A percentile compares a stretch with the other conserved stretches of the same genome.
phyloP scores from a whole-genome alignment of 2,329 filamentous ascomycete genomes.

The Talaromyces sp. region DNA sequence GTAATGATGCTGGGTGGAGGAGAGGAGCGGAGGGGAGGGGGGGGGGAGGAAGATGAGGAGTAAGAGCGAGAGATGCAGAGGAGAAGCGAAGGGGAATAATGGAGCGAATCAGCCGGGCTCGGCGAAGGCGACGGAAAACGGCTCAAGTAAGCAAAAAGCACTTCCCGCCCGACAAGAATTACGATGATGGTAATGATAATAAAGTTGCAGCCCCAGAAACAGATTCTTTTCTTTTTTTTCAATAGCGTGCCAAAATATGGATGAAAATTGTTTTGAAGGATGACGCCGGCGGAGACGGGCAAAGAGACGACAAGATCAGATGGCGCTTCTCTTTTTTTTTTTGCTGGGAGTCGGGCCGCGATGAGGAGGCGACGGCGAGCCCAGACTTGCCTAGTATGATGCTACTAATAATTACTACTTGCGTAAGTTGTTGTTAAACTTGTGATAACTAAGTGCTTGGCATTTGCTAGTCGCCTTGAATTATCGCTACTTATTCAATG shows the following conservation, averaged over 20 bases:
- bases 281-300: neutral
- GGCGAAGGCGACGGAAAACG: slow-evolving; percentile 9
- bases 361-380: neutral
- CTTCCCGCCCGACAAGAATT: neutral
- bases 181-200: neutral
- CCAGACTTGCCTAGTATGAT: neutral
- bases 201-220: neutral
- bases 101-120: slow-evolving; percentile 6
- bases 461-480: neutral
- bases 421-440: neutral
- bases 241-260: neutral
- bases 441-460: neutral
- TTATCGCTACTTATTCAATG: neutral
- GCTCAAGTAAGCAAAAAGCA: slow-evolving; percentile 3
- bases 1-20: neutral
- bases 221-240: neutral
- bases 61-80: neutral
- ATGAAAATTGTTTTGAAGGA: neutral
- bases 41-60: neutral
- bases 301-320: neutral
- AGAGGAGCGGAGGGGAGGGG: neutral
- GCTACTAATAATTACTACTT: neutral
- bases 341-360: neutral
- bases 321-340: neutral
- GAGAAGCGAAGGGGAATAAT: neutral